Evolutionary conservation across 257 asterid species (phyloP), one percentile per base, ranked within the genome.

Genomic region (Solanum appendiculatum): DNA sequence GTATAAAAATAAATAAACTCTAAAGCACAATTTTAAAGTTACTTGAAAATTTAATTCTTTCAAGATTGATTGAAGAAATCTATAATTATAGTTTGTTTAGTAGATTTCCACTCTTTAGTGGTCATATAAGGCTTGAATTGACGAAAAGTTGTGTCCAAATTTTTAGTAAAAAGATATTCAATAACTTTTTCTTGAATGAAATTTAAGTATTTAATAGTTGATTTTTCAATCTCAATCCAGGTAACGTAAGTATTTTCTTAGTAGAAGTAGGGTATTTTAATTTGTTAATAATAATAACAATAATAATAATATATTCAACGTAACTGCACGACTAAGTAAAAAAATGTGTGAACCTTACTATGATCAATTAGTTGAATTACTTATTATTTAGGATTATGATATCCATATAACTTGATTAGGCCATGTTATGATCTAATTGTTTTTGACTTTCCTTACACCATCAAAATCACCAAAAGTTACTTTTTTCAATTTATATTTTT

Each of bases 301-400:
- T 7, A 46, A 46, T 0, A 46, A 6, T 46, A 46, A 46, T 46
- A 46, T 46, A 48, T 48, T 48, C 56, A 48, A 21, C 21, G 21
- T 48, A 54, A 18, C 18, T 54, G 4, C 0, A 0, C 18, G n/a
- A n/a, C n/a, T n/a, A n/a, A 54, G n/a, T 2, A 54, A 54, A 54
- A 7, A 54, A 20, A 7, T 18, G 5, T 7, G 63, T 6, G 5
- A 54, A 54, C n/a, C 5, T 54, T 54, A 54, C 7, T n/a, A n/a
- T 20, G 56, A 54, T 54, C 63, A 54, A 54, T 54, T 54, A 2
- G n/a, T 54, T 54, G 25, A 54, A 54, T 18, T 18, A 54, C 7
- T 54, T 54, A 20, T 54, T 54, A 54, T 54, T 54, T 54, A 18
- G 63, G n/a, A 54, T 54, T 54, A 54, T 48, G 56, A 48, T 48